Evolutionary conservation across 2,329 filamentous ascomycete genomes (phyloP).

Genomic region (Stenocarpella maydis): DNA sequence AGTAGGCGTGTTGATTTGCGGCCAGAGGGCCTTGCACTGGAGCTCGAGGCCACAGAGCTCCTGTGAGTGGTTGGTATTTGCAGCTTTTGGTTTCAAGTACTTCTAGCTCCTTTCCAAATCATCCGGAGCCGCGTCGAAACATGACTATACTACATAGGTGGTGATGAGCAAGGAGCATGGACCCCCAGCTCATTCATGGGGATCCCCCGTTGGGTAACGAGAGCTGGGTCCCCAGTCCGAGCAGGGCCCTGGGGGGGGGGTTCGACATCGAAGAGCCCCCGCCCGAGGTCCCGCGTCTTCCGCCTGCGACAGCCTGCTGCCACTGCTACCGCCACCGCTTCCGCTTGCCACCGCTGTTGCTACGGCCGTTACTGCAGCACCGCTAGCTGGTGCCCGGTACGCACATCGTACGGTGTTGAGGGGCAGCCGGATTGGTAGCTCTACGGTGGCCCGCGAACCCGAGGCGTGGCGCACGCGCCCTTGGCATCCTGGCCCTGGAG

Average conservation of each 20-base stretch:
- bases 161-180: conserved; percentile 28
- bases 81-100: conserved; percentile 33
- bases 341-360: neutral
- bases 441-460: neutral
- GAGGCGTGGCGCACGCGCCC: conserved; percentile 24
- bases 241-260: conserved; percentile 13
- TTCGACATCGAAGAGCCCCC: conserved; percentile 6
- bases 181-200: conserved; percentile 16
- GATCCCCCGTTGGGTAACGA: conserved; percentile 17
- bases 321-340: neutral
- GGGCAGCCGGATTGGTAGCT: neutral
- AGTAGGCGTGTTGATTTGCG: conserved; percentile 8
- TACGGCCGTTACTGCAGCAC: neutral
- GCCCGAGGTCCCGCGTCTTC: conserved; percentile 21
- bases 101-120: conserved; percentile 35
- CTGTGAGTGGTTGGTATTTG: conserved; percentile 20
- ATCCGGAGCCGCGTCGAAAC: conserved; percentile 33
- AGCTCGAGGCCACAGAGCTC: conserved; percentile 3
- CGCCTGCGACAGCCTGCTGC: conserved; percentile 14
- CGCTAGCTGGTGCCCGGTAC: conserved; percentile 4
- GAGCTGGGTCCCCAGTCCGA: conserved; percentile 19
- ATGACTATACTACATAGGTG: conserved; percentile 23
- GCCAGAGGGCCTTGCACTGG: conserved; percentile 1
- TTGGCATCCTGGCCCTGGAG: conserved; percentile 19
- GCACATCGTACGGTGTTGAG: neutral